These are phyloP conservation scores for Brettanomyces naardenensis DNA, from an alignment of 805 yeast genomes.

Conservation along the genomic window DNA sequence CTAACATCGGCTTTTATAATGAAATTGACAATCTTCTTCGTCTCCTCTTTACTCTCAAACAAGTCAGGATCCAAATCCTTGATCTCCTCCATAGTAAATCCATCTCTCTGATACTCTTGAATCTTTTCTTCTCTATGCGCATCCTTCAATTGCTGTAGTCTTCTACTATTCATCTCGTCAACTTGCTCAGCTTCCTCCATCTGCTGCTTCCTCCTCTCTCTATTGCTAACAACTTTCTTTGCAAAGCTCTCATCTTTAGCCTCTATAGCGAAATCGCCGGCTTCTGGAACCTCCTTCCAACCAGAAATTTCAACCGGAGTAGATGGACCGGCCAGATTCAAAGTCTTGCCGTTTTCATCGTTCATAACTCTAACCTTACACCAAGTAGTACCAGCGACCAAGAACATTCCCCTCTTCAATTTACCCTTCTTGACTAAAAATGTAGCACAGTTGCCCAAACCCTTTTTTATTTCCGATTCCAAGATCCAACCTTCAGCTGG, in stretches of 20 bases:
- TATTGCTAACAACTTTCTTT: conserved; percentile 62
- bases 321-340: conserved; percentile 72
- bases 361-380: conserved; percentile 76
- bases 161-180: conserved; percentile 60
- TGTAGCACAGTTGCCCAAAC: conserved; percentile 82
- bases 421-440: conserved; percentile 76
- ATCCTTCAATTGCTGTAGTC: conserved; percentile 46
- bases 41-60: conserved; percentile 24
- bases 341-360: conserved; percentile 60
- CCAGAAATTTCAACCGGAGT: conserved; percentile 89
- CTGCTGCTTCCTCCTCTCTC: conserved; percentile 45
- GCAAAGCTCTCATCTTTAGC: conserved; percentile 70
- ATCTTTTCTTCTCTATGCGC: conserved; percentile 44
- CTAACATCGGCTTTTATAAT: conserved; percentile 86
- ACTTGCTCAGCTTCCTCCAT: conserved; percentile 57
- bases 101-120: conserved; percentile 52
- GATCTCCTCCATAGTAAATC: conserved; percentile 45
- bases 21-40: conserved; percentile 39
- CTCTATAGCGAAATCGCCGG: conserved; percentile 79
- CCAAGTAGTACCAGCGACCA: conserved; percentile 82
- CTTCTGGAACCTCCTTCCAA: conserved; percentile 88
- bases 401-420: conserved; percentile 55
- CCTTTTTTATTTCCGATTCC: conserved; percentile 76
- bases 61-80: conserved; percentile 26
- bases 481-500: conserved; percentile 81